phyloP scores from a whole-genome alignment of 2,329 filamentous ascomycete genomes.

The Exophiala spinifera region DNA sequence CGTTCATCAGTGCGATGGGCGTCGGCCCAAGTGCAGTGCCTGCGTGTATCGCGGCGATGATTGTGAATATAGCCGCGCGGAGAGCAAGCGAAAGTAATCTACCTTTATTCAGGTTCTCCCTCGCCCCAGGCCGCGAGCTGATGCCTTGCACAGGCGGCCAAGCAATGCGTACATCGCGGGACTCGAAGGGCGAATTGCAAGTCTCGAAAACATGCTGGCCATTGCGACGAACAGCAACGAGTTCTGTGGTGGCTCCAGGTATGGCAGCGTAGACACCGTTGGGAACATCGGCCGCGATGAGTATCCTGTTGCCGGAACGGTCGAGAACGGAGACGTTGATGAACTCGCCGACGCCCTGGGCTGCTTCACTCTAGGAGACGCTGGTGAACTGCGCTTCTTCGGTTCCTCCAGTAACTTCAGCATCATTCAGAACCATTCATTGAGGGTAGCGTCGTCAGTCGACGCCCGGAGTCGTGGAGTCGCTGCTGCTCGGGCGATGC shows the following conservation, averaged over 20 bases:
- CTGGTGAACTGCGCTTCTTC: conserved; percentile 6
- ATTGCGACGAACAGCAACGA: not conserved
- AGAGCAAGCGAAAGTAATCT: not conserved
- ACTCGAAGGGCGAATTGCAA: conserved; percentile 2
- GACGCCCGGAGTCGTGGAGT: too few species aligned
- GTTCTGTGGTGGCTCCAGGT: not conserved
- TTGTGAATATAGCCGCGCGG: not conserved
- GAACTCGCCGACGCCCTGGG: conserved; percentile 2
- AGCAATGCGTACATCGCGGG: conserved; percentile 3
- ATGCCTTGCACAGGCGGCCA: not conserved
- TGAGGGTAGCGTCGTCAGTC: too few species aligned
- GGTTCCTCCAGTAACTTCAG: conserved; percentile 5
- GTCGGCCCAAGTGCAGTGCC: not conserved
- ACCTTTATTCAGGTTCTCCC: not conserved
- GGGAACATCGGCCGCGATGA: not conserved
- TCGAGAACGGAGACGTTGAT: not conserved
- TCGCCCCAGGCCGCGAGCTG: too few species aligned
- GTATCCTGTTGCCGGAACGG: too few species aligned
- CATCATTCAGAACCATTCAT: too few species aligned
- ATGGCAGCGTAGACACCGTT: not conserved
- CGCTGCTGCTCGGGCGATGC: not conserved
- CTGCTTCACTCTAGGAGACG: conserved; percentile 1
- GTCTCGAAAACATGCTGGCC: not conserved
- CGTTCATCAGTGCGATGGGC: not conserved
- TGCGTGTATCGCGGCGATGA: conserved; percentile 1